A percentile compares a stretch with the other conserved stretches of the same genome.
Evolutionary conservation across 192 early-diverging fungal genomes (phyloP).

Genomic region (Rhizoclosmatium globosum): DNA sequence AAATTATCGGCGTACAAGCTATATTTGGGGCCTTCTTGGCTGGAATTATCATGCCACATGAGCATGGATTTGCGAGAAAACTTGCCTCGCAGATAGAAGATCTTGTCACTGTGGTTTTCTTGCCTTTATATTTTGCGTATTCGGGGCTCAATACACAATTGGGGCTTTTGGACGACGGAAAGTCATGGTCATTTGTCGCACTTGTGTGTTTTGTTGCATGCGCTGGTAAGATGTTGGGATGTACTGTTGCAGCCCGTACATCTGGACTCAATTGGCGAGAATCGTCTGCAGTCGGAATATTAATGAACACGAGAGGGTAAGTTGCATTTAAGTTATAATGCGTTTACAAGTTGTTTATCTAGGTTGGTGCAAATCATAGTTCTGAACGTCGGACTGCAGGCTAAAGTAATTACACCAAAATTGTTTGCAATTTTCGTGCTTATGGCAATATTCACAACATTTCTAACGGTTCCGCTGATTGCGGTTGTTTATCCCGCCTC

Average conservation of each 20-base stretch:
- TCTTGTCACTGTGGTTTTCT: constrained; percentile 80
- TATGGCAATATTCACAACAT: constrained; percentile 87
- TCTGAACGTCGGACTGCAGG: constrained; percentile 87
- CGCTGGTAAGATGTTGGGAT: constrained; percentile 86
- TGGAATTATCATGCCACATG: constrained; percentile 91
- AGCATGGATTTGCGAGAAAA: constrained; percentile 83
- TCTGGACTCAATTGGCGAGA: constrained; percentile 81
- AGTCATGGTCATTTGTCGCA: constrained; percentile 79
- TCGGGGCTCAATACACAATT: constrained; percentile 90
- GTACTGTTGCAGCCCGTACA: constrained; percentile 47
- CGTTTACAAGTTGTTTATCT: not conserved
- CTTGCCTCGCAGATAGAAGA: constrained; percentile 94
- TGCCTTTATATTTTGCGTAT: constrained; percentile 89
- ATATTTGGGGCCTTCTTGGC: constrained; percentile 93
- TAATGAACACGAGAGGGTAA: constrained; percentile 95
- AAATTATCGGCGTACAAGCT: constrained; percentile 77
- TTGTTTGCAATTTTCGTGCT: constrained; percentile 78
- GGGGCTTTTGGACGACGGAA: constrained; percentile 72
- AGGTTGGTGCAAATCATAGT: constrained; percentile 95
- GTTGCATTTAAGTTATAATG: not conserved
- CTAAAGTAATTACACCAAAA: constrained; percentile 74
- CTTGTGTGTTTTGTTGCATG: constrained; percentile 80
- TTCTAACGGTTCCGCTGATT: constrained; percentile 85
- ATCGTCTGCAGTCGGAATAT: constrained; percentile 80
- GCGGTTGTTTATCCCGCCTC: constrained; percentile 69